Evolutionary conservation across 192 early-diverging fungal genomes (phyloP), one percentile per base, ranked within the genome.

Genomic region (Coemansia interrupta): DNA sequence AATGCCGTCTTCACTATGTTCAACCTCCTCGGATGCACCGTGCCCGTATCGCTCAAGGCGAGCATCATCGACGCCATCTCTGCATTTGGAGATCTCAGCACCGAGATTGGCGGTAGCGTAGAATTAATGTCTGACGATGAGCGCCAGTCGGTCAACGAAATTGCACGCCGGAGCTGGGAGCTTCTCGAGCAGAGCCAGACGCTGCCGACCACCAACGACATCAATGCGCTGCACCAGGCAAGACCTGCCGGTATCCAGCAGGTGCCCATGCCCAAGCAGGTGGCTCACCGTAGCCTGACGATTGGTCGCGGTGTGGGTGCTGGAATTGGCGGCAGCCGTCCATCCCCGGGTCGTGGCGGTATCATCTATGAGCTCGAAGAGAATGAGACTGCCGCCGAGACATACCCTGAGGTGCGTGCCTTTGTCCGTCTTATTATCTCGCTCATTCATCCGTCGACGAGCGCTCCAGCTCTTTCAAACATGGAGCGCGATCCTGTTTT

Each of bases 401-500:
- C 84, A 2, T 99, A 93, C 60, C 87, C 92, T 1, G 90, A 96
- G 73, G 95, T 92, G 7, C 64, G 92, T 6, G 87, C 94, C 1
- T 92, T 95, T 70, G 62, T 96, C 9, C 66, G 78, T 7, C 83
- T 99, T 3, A 62, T 99, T 12, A 78, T 79, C 2, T 67, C 80
- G 28, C 75, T 96, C 13, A 82, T 90, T 26, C 88, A 92, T 43
- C 57, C 80, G 10, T 83, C 84, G 7, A 63, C 69, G 50, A 72
- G 77, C 18, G 66, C 70, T 1, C 64, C 78, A 0, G 56, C 68
- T 23, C 53, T 67, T 47, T 60, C 57, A 8, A 60, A 66, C 60
- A 39, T 68, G 53, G 71, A 72, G 42, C 65, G 64, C 32, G 74
- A 80, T 29, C 74, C 75, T 23, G 10, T 65, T 0, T 44, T 70